phyloP scores from a whole-genome alignment of 768 basidiomycete species.

The Gloeopeniophorella convolvens region DNA sequence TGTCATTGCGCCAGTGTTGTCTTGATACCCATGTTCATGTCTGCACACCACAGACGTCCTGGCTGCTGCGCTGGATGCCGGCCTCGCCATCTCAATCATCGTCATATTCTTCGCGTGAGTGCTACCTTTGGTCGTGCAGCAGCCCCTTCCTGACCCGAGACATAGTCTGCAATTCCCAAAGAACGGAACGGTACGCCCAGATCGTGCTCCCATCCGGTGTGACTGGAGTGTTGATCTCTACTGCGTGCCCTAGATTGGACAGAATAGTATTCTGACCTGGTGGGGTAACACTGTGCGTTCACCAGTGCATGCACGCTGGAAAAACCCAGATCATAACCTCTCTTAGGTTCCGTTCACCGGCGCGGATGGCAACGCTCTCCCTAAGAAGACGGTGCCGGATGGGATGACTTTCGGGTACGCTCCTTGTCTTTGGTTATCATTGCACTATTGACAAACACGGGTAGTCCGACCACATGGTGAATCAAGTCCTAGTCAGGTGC shows the following conservation, averaged over 20 bases:
- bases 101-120: conserved; percentile 44
- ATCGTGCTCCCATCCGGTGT: background rate
- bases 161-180: conserved; percentile 49
- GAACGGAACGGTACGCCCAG: conserved; percentile 35
- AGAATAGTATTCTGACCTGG: conserved; percentile 48
- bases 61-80: conserved; percentile 64
- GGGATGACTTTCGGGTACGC: too few relatives aligned
- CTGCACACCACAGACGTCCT: conserved; percentile 44
- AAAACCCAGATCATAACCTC: too few relatives aligned
- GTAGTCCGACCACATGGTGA: too few relatives aligned
- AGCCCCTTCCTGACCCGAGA: background rate
- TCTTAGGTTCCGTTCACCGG: too few relatives aligned
- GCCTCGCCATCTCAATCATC: conserved; percentile 51
- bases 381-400: too few relatives aligned
- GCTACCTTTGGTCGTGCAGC: background rate
- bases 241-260: conserved; percentile 36
- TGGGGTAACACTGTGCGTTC: conserved; percentile 49
- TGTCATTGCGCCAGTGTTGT: conserved; percentile 14
- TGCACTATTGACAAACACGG: too few relatives aligned
- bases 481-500: too few relatives aligned
- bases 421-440: too few relatives aligned
- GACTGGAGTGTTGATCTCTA: background rate
- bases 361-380: too few relatives aligned
- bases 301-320: too few relatives aligned
- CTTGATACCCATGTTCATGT: conserved; percentile 20